These are phyloP conservation scores for Echites panduratus DNA, from an alignment of 257 asterid genomes.

Conservation along the genomic window DNA sequence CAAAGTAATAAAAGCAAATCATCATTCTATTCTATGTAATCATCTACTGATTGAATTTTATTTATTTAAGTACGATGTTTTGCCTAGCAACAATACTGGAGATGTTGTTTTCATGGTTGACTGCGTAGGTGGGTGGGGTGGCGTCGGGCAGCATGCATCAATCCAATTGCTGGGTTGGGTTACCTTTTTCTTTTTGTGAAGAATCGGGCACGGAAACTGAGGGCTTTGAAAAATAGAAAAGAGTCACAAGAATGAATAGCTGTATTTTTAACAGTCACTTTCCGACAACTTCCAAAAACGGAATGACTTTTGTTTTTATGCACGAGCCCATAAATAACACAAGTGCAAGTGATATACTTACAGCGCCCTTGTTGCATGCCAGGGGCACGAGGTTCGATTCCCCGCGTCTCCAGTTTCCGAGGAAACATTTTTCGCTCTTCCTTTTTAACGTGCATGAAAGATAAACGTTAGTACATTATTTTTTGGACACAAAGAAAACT, in stretches of 20 bases:
- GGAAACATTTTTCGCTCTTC: too few relatives aligned
- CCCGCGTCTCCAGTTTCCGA: not conserved
- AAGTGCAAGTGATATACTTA: slow-evolving; percentile 97
- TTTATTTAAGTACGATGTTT: not conserved
- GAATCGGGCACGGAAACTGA: slow-evolving; percentile 11
- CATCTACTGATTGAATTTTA: not conserved
- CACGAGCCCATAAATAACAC: slow-evolving; percentile 4
- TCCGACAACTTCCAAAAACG: not conserved
- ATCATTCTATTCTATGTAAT: too few relatives aligned
- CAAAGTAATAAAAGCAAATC: not conserved
- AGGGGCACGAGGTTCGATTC: slow-evolving; percentile 52
- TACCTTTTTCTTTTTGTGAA: not conserved
- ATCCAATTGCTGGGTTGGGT: slow-evolving; percentile 1
- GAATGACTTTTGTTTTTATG: not conserved
- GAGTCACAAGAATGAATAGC: not conserved
- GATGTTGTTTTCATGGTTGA: not conserved
- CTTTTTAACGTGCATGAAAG: too few relatives aligned
- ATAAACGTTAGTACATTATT: too few relatives aligned
- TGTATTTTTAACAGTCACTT: not conserved
- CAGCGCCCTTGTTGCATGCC: slow-evolving; percentile 99
- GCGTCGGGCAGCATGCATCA: not conserved
- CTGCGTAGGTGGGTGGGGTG: too few relatives aligned
- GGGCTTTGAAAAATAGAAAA: not conserved
- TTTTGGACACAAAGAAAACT: too few relatives aligned
- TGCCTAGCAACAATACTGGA: too few relatives aligned